These are phyloP conservation scores for Aurantiochytrium sp. DNA, from an alignment of 108 stramenopile genomes.

Conservation along the genomic window DNA sequence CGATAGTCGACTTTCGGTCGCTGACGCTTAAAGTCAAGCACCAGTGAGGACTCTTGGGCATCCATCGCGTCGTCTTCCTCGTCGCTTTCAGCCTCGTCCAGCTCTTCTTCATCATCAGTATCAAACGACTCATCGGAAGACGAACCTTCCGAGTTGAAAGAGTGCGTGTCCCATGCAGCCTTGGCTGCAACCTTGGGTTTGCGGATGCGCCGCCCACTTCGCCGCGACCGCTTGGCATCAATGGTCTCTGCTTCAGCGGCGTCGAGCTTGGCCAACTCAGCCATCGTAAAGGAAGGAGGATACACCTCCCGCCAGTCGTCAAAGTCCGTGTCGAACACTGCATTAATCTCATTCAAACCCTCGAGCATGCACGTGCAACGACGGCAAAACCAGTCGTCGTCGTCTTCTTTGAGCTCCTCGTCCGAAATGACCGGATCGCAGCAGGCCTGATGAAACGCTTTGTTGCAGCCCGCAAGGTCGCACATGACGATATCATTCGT, in stretches of 20 bases:
- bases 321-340: neutral
- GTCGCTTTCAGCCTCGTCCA: neutral
- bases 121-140: neutral
- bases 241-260: neutral
- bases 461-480: neutral
- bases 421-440: neutral
- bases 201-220: neutral
- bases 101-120: neutral
- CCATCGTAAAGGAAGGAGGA: neutral
- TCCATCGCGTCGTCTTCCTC: neutral
- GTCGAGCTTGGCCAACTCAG: neutral
- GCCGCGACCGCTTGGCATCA: neutral
- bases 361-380: neutral
- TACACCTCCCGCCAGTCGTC: neutral
- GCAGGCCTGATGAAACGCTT: neutral
- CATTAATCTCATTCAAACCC: neutral
- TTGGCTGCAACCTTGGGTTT: neutral
- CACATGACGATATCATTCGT: neutral
- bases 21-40: neutral
- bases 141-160: neutral
- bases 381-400: neutral
- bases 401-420: neutral
- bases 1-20: neutral
- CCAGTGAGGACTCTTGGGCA: neutral
- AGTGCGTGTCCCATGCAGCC: constrained; percentile 17